Conservation (phyloP, 306 rosid genomes). For the Vicia faba region DNA sequence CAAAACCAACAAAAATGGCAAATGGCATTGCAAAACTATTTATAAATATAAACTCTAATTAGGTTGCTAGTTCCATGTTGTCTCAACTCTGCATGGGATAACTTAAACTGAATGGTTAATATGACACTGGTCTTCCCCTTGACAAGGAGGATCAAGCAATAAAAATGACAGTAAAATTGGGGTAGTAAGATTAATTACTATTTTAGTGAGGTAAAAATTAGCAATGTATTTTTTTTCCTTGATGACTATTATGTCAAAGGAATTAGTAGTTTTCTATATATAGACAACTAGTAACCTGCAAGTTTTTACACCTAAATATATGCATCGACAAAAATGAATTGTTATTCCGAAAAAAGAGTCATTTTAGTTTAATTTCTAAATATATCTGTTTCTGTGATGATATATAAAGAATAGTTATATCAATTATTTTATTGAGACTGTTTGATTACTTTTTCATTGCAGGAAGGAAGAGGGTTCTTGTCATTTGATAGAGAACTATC, state of each 20-base stretch:
- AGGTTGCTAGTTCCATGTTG: too few species aligned
- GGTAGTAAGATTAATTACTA: too few species aligned
- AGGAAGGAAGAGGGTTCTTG: constrained; percentile 7
- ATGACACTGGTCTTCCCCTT: background rate
- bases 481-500: constrained; percentile 1
- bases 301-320: constrained; percentile 8
- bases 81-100: too few species aligned
- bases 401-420: too few species aligned
- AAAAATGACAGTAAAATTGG: background rate
- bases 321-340: constrained; percentile 25
- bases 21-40: too few species aligned
- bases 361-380: background rate
- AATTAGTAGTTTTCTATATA: constrained; percentile 13
- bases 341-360: constrained; percentile 5
- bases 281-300: constrained; percentile 20
- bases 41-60: too few species aligned
- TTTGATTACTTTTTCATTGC: background rate
- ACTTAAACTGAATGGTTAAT: too few species aligned
- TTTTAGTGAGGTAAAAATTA: background rate
- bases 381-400: too few species aligned
- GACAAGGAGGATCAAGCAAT: constrained; percentile 11
- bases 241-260: constrained; percentile 19
- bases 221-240: constrained; percentile 9
- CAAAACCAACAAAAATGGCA: too few species aligned
- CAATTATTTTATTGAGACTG: background rate